Conservation (phyloP, 768 basidiomycete species). For the Boletus coccyginus region DNA sequence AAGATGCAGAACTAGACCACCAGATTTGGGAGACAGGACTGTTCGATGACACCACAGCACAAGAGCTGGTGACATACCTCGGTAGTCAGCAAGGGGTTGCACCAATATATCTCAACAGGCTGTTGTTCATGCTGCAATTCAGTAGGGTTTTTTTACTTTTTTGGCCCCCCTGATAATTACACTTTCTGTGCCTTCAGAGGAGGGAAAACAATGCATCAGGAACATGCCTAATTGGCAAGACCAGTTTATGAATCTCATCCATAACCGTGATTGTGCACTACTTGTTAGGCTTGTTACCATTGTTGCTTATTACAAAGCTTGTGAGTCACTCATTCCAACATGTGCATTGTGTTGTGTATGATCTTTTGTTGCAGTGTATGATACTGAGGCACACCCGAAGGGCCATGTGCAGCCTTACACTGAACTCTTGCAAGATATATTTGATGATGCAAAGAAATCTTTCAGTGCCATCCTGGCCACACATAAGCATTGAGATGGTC, state of each 20-base stretch:
- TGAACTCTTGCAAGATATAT: background rate
- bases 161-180: background rate
- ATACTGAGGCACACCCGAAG: background rate
- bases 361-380: conserved; percentile 3
- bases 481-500: conserved; percentile 18
- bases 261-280: conserved; percentile 5
- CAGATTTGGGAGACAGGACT: conserved; percentile 21
- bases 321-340: conserved; percentile 1
- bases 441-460: conserved; percentile 16
- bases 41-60: conserved; percentile 19
- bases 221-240: conserved; percentile 12
- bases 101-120: conserved; percentile 16
- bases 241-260: conserved; percentile 11
- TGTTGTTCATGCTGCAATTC: conserved; percentile 22
- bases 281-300: conserved; percentile 22
- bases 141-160: conserved; percentile 5
- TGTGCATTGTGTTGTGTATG: too few species aligned
- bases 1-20: conserved; percentile 3
- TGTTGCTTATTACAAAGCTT: conserved; percentile 22
- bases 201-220: conserved; percentile 21
- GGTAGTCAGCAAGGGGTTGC: conserved; percentile 13
- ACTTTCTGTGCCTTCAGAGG: background rate
- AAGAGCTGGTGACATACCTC: conserved; percentile 11
- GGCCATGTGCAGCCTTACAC: background rate
- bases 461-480: conserved; percentile 7